Evolutionary conservation across 2,329 filamentous ascomycete genomes (phyloP).

Genomic region (Graphilbum sp.): DNA sequence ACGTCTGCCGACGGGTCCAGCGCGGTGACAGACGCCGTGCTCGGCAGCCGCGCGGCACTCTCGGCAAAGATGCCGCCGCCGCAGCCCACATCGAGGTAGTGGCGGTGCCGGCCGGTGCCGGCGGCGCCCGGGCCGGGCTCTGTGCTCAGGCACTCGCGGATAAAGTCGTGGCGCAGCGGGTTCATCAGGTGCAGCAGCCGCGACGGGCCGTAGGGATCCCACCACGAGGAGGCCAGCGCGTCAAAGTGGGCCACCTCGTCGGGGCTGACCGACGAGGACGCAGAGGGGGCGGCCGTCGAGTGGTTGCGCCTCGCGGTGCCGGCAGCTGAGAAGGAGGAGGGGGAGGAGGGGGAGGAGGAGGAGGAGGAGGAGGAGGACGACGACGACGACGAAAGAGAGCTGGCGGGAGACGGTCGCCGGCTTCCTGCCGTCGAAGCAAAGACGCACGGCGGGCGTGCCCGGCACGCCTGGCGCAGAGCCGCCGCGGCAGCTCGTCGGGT

Average conservation of each 20-base stretch:
- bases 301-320: too few species aligned
- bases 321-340: slow-evolving; percentile 8
- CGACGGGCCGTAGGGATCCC: slow-evolving; percentile 88
- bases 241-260: slow-evolving; percentile 91
- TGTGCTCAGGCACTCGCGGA: slow-evolving; percentile 45
- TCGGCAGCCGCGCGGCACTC: slow-evolving; percentile 53
- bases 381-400: too few species aligned
- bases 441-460: too few species aligned
- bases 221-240: slow-evolving; percentile 84
- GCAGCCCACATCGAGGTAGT: slow-evolving; percentile 84
- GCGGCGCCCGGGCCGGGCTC: slow-evolving; percentile 16
- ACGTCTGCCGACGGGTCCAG: slow-evolving; percentile 66
- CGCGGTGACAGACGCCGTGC: slow-evolving; percentile 49
- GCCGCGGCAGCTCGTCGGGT: too few species aligned
- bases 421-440: too few species aligned
- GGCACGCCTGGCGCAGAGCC: too few species aligned
- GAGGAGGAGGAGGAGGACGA: too few species aligned
- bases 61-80: slow-evolving; percentile 96
- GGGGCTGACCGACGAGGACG: slow-evolving; percentile 52
- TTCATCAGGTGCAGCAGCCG: slow-evolving; percentile 96
- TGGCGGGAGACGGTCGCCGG: too few species aligned
- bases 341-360: not conserved
- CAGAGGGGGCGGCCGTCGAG: slow-evolving; percentile 6
- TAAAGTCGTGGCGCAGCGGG: slow-evolving; percentile 87
- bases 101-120: slow-evolving; percentile 23